Evolutionary conservation across 306 rosid species (phyloP).

Genomic region (Mimosa bimucronata): DNA sequence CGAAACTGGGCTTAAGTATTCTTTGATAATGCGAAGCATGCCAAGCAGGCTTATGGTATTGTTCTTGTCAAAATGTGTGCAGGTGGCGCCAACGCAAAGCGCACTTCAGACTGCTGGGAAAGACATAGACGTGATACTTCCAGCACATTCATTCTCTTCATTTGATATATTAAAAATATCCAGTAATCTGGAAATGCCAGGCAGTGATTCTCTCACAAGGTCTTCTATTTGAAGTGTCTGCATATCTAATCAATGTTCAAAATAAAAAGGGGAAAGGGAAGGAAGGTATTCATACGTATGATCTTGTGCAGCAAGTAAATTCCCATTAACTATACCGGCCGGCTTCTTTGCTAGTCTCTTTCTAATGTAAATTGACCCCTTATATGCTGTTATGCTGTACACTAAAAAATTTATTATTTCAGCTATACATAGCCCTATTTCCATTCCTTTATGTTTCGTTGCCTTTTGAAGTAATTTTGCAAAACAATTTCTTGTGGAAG

Average conservation of each 20-base stretch:
- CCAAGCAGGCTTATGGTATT: conserved; percentile 25
- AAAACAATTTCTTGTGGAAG: background rate
- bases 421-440: background rate
- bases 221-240: conserved; percentile 52
- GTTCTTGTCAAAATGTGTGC: conserved; percentile 29
- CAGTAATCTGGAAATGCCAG: conserved; percentile 48
- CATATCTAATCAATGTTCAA: background rate
- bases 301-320: conserved; percentile 5
- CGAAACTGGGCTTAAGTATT: background rate
- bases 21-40: background rate
- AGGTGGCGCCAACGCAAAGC: conserved; percentile 62
- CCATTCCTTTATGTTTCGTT: background rate
- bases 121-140: conserved; percentile 48
- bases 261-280: background rate
- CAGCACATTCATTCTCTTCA: conserved; percentile 70
- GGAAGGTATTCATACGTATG: background rate
- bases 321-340: background rate
- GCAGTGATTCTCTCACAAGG: conserved; percentile 39
- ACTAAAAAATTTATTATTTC: conserved; percentile 24
- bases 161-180: conserved; percentile 66
- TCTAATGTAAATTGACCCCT: conserved; percentile 22
- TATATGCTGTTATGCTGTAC: conserved; percentile 25
- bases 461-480: background rate
- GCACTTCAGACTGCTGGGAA: conserved; percentile 54
- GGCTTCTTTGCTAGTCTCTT: conserved; percentile 15